These are phyloP conservation scores for Nectriaceae sp. DNA, from an alignment of 2,329 filamentous ascomycete species.

Conservation along the genomic window DNA sequence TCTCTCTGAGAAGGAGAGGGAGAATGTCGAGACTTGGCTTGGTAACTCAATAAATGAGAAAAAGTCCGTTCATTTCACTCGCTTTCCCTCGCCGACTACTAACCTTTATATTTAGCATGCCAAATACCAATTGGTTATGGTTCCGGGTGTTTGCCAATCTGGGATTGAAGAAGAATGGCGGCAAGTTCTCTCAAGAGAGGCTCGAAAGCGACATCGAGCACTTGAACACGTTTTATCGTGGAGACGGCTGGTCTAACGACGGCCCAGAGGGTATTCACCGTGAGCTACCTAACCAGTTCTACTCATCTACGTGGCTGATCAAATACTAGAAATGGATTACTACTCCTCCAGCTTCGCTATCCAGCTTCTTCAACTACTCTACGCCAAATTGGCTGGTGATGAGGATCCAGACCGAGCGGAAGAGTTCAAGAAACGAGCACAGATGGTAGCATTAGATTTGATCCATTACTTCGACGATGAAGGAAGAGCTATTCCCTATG, in stretches of 20 bases:
- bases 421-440: constrained; percentile 40
- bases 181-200: constrained; percentile 67
- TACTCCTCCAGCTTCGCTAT: constrained; percentile 57
- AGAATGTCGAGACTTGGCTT: constrained; percentile 44
- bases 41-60: constrained; percentile 41
- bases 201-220: constrained; percentile 77
- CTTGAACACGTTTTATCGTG: constrained; percentile 60
- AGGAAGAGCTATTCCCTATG: constrained; percentile 53
- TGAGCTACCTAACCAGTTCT: constrained; percentile 29
- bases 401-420: constrained; percentile 40
- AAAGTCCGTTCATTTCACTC: constrained; percentile 3
- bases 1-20: constrained; percentile 30
- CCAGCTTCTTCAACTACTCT: constrained; percentile 52
- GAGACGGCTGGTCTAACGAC: constrained; percentile 50
- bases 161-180: constrained; percentile 66
- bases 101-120: constrained; percentile 61
- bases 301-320: constrained; percentile 57
- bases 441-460: constrained; percentile 41
- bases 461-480: constrained; percentile 51
- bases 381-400: constrained; percentile 43
- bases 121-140: constrained; percentile 53
- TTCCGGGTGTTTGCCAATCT: constrained; percentile 53
- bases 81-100: constrained; percentile 62
- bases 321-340: constrained; percentile 63
- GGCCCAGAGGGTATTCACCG: constrained; percentile 69